Evolutionary conservation across 805 yeast species (phyloP).

Genomic region (Kuraishia cidri): DNA sequence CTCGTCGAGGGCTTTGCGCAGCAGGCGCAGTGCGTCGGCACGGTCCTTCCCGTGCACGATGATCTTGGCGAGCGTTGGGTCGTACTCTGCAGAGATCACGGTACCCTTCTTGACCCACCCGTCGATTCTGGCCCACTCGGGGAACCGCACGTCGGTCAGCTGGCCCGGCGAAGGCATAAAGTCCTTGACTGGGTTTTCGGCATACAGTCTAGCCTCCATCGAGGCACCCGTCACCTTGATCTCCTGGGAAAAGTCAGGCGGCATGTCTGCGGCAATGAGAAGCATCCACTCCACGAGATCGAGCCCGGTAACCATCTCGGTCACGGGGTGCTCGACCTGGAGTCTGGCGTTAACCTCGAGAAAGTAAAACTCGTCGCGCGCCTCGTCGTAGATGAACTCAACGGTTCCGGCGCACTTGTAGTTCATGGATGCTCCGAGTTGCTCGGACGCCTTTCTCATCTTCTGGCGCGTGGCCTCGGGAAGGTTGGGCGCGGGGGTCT

Average conservation of each 20-base stretch:
- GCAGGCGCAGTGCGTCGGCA: constrained; percentile 69
- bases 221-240: constrained; percentile 75
- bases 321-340: constrained; percentile 97
- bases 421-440: constrained; percentile 70
- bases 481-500: constrained; percentile 94
- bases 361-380: constrained; percentile 84
- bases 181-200: constrained; percentile 94
- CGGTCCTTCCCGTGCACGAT: constrained; percentile 91
- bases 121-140: constrained; percentile 88
- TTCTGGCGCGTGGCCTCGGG: constrained; percentile 68
- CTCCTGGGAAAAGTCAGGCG: constrained; percentile 65
- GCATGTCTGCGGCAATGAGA: constrained; percentile 77
- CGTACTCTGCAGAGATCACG: constrained; percentile 83
- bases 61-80: constrained; percentile 93
- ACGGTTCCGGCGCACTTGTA: constrained; percentile 98
- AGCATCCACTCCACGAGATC: constrained; percentile 98
- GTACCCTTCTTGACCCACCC: constrained; percentile 93
- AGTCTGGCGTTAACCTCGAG: constrained; percentile 93
- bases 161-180: constrained; percentile 97
- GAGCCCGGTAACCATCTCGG: constrained; percentile 90
- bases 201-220: constrained; percentile 94
- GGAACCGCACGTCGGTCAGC: constrained; percentile 76
- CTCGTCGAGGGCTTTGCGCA: constrained; percentile 76
- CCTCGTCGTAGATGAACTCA: constrained; percentile 86
- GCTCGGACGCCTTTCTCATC: constrained; percentile 81